Percentiles rank a stretch among this genome's conserved stretches.
These are phyloP conservation scores for Pseudonitzschia multiseries DNA, from an alignment of 108 stramenopile genomes.

Conservation along the genomic window DNA sequence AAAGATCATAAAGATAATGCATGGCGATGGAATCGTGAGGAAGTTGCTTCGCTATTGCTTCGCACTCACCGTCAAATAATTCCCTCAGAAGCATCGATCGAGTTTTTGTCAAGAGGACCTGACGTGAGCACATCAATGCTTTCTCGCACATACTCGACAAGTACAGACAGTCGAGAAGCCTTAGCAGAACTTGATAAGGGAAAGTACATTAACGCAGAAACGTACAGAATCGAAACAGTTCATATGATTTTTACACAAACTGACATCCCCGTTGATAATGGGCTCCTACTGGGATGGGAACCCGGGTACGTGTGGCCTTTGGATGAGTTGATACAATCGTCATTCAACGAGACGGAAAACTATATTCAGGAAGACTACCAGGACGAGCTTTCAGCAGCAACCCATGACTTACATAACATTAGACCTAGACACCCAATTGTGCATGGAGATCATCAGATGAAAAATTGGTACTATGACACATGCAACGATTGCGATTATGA, in stretches of 20 bases:
- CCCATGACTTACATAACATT: conserved; percentile 28
- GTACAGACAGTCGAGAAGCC: not conserved
- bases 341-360: not conserved
- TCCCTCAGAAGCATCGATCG: not conserved
- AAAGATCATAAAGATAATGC: not conserved
- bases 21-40: not conserved
- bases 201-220: not conserved
- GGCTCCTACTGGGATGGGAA: conserved; percentile 4
- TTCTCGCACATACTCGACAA: not conserved
- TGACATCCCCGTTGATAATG: not conserved
- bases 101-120: not conserved
- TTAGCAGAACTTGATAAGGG: not conserved
- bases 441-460: not conserved
- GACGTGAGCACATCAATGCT: not conserved
- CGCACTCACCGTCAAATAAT: conserved; percentile 4
- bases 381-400: not conserved
- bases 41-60: conserved; percentile 11
- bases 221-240: not conserved
- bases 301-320: conserved; percentile 11
- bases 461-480: conserved; percentile 5
- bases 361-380: not conserved
- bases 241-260: conserved; percentile 5
- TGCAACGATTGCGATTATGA: not conserved
- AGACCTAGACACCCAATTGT: conserved; percentile 15
- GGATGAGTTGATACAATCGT: not conserved